Conservation (phyloP, 2,329 filamentous ascomycete species). For the Fusarium sp. region DNA sequence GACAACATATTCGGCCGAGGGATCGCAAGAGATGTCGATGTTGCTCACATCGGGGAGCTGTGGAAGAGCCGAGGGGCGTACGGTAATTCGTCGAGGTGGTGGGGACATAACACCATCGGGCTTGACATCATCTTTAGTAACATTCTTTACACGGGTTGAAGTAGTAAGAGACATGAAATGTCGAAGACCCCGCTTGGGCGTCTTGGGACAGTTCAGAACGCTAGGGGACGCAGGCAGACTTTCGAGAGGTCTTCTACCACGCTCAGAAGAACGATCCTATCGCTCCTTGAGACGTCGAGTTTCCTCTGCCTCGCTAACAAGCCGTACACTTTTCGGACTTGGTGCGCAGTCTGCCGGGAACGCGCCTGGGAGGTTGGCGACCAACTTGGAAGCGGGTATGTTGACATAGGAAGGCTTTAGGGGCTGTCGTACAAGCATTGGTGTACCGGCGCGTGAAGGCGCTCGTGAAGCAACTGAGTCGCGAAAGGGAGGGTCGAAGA, state of each 20-base stretch:
- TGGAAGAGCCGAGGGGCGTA: constrained; percentile 76
- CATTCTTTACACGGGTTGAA: constrained; percentile 57
- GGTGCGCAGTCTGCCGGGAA: constrained; percentile 43
- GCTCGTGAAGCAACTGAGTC: constrained; percentile 69
- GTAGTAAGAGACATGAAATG: constrained; percentile 58
- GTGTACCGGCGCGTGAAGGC: constrained; percentile 74
- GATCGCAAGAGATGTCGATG: constrained; percentile 67
- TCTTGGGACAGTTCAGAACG: constrained; percentile 34
- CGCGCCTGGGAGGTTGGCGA: constrained; percentile 43
- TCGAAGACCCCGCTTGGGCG: constrained; percentile 49
- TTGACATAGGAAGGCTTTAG: constrained; percentile 50
- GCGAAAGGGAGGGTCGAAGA: constrained; percentile 81
- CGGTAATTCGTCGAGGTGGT: constrained; percentile 70
- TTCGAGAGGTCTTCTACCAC: constrained; percentile 24
- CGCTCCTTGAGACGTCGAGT: constrained; percentile 40
- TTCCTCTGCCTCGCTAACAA: constrained; percentile 50
- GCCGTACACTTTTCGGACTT: constrained; percentile 58
- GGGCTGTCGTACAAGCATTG: constrained; percentile 70
- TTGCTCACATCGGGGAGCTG: constrained; percentile 79
- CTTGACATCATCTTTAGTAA: constrained; percentile 61
- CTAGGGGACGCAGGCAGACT: constrained; percentile 42
- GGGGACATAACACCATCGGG: constrained; percentile 60
- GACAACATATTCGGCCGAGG: constrained; percentile 83
- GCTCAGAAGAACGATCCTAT: constrained; percentile 45
- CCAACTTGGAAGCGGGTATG: constrained; percentile 35